A percentile compares a stretch with the other conserved stretches of the same genome.
Conservation (phyloP, 2,329 filamentous ascomycete genomes). For the Reticulascus tulasneorum region DNA sequence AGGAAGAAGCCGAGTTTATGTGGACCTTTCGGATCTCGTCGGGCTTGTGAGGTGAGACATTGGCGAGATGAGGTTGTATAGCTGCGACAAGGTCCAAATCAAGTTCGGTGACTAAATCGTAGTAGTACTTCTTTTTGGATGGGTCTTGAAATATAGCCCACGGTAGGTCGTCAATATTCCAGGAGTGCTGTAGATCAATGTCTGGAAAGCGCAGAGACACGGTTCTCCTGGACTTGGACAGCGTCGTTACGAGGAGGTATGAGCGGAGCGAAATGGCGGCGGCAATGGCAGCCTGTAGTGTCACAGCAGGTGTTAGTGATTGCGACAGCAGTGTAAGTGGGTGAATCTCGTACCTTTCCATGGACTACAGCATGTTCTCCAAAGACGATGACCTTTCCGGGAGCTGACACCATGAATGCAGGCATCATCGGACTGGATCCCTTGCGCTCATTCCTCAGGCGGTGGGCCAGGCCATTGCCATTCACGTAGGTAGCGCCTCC, state of each 20-base stretch:
- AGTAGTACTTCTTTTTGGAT: conserved; percentile 90
- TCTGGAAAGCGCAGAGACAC: conserved; percentile 88
- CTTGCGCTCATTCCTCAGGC: conserved; percentile 47
- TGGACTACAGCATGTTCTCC: conserved; percentile 98
- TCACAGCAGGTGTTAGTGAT: conserved; percentile 1
- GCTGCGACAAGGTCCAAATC: conserved; percentile 79
- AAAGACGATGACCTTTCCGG: conserved; percentile 97
- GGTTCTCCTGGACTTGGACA: conserved; percentile 87
- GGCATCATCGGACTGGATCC: conserved; percentile 69
- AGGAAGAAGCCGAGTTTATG: conserved; percentile 73
- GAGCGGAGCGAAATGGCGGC: conserved; percentile 93
- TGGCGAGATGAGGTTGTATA: conserved; percentile 72
- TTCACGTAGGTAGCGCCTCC: conserved; percentile 26
- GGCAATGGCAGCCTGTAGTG: conserved; percentile 74
- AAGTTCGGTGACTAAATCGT: conserved; percentile 78
- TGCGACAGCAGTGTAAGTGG: conserved; percentile 1
- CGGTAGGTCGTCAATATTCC: conserved; percentile 88
- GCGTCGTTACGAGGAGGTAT: conserved; percentile 90
- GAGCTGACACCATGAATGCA: conserved; percentile 95
- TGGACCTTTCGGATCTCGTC: conserved; percentile 80
- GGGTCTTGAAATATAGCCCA: conserved; percentile 79
- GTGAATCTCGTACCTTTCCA: conserved; percentile 64
- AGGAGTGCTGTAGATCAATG: conserved; percentile 83
- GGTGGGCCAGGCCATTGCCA: conserved; percentile 29
- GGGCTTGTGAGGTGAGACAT: conserved; percentile 63